Evolutionary conservation across 2,329 filamentous ascomycete genomes (phyloP), one percentile per base, ranked within the genome.

Genomic region (Neofusicoccum cordaticola): DNA sequence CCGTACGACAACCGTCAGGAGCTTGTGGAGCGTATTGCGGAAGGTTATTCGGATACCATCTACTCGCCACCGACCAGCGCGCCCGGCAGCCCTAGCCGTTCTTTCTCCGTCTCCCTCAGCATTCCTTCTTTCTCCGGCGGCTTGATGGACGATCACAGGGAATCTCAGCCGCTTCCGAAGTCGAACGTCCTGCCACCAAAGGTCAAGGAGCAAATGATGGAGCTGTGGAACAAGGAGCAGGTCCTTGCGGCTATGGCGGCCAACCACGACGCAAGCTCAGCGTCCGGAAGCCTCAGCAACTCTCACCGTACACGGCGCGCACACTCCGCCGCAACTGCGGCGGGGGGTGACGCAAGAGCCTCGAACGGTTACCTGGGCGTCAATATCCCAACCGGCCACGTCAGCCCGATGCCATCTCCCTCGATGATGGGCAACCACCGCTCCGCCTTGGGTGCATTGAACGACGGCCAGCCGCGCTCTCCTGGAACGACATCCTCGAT

Each of bases 201-300:
- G 34, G 86, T 92, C 69, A 87, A 85, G 68, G 91, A 95, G 67
- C 85, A 91, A 69, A 91, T 97, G 85, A 80, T 92, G 65, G 82
- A 85, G 19, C 86, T 91, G 53, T 97, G 94, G 94, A 90, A 87
- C 44, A 88, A 88, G 72, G 93, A 96, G 22, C 79, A 82, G 13
- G 90, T 90, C 37, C 80, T 95, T 61, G 85, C 88, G 11, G 83
- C 86, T 42, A 84, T 91, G 56, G 52, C 52, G 34, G 87, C 90
- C 66, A 86, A 82, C 65, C 82, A 90, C 0, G 85, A 86, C 12
- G 96, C 92, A 3, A 80, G 96, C 63, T 90, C 83, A 62, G 92
- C 92, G 22, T 96, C 92, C 2, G 87, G 86, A 67, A 83, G 85
- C 1, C 74, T 71, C 0, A 62, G 45, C 58, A 51, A 27, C 34